These are phyloP conservation scores for Plenodomus biglobosus DNA, from an alignment of 2,329 filamentous ascomycete genomes.

Conservation along the genomic window DNA sequence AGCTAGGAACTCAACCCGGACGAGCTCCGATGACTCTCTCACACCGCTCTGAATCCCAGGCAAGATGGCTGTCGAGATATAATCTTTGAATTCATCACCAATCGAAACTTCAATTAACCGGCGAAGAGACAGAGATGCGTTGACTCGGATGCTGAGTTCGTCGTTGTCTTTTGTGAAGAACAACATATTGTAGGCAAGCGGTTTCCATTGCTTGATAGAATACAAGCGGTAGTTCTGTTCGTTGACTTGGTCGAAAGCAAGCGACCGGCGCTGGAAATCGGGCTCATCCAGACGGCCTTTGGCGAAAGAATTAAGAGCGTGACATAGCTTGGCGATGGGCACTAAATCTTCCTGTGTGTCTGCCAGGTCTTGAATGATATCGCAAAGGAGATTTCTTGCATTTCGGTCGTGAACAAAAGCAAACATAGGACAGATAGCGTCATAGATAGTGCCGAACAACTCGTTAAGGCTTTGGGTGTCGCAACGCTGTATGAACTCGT, in stretches of 20 bases:
- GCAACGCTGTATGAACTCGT: conserved; percentile 74
- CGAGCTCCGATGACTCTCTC: conserved; percentile 76
- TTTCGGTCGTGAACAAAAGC: conserved; percentile 83
- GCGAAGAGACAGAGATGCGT: conserved; percentile 78
- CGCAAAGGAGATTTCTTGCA: conserved; percentile 73
- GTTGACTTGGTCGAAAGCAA: conserved; percentile 74
- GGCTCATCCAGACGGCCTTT: conserved; percentile 75
- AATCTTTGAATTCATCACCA: conserved; percentile 55
- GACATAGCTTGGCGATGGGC: conserved; percentile 69
- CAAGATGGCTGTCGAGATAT: conserved; percentile 67
- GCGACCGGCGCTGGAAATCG: conserved; percentile 80
- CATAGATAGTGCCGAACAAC: conserved; percentile 67
- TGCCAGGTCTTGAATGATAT: conserved; percentile 72
- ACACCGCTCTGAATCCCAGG: conserved; percentile 76
- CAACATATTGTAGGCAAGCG: conserved; percentile 84
- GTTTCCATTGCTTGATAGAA: conserved; percentile 76
- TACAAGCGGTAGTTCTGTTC: conserved; percentile 61
- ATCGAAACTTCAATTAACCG: conserved; percentile 67
- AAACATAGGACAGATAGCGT: conserved; percentile 77
- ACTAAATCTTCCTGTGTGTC: conserved; percentile 61
- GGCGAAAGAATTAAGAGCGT: conserved; percentile 78
- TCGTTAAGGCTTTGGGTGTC: conserved; percentile 58
- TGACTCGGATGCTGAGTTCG: conserved; percentile 81
- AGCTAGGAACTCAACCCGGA: conserved; percentile 78
- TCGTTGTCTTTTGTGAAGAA: conserved; percentile 85